A percentile compares a stretch with the other conserved stretches of the same genome.
phyloP scores from a whole-genome alignment of 2,329 filamentous ascomycete genomes.

The Fusarium coffeatum region DNA sequence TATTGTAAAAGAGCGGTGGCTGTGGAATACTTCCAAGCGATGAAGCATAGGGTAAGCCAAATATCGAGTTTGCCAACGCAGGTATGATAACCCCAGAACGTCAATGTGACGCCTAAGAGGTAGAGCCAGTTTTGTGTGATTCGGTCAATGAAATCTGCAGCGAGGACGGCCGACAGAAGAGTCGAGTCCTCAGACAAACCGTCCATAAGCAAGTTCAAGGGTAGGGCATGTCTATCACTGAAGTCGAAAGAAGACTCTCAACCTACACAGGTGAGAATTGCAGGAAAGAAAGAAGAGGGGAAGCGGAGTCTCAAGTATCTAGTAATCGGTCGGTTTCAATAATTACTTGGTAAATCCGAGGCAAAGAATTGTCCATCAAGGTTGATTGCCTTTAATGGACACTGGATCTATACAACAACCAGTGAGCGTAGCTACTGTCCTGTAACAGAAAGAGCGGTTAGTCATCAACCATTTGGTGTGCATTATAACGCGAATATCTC shows the following conservation, averaged over 20 bases:
- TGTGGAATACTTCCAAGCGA: slow-evolving; percentile 33
- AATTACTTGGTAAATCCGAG: slow-evolving; percentile 2
- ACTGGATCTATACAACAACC: slow-evolving; percentile 1
- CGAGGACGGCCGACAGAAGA: slow-evolving; percentile 35
- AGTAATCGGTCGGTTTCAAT: background rate
- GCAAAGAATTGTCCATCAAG: slow-evolving; percentile 47
- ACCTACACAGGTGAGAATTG: slow-evolving; percentile 3
- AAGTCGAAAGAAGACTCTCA: slow-evolving; percentile 2
- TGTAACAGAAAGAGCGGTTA: slow-evolving; percentile 15
- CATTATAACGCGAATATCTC: background rate
- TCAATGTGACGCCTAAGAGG: background rate
- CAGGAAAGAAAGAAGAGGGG: slow-evolving; percentile 3
- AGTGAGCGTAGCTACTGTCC: background rate
- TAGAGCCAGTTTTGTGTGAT: background rate
- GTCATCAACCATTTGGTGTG: slow-evolving; percentile 29
- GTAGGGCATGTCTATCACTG: slow-evolving; percentile 25
- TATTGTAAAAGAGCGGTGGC: slow-evolving; percentile 1
- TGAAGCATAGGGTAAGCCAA: slow-evolving; percentile 41
- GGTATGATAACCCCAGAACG: slow-evolving; percentile 31
- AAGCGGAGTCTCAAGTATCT: background rate
- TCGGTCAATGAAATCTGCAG: slow-evolving; percentile 39
- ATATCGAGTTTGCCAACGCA: slow-evolving; percentile 43
- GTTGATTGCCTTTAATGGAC: slow-evolving; percentile 30
- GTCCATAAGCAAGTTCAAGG: slow-evolving; percentile 43
- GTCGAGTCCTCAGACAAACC: slow-evolving; percentile 42